These are phyloP conservation scores for Arthrobotrys entomopaga DNA, from an alignment of 2,329 filamentous ascomycete genomes.

Conservation along the genomic window DNA sequence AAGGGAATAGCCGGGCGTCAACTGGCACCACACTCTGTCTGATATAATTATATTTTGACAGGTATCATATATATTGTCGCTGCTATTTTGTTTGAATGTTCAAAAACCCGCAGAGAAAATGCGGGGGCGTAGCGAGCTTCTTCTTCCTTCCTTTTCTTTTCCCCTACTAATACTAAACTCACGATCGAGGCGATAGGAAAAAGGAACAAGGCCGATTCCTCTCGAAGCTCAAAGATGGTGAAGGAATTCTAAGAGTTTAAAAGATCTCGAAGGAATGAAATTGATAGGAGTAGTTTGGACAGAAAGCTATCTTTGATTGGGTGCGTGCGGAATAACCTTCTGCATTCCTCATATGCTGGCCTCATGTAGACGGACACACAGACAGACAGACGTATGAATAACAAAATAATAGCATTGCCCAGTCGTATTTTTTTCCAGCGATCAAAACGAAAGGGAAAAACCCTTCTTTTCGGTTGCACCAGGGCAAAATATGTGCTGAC, in stretches of 20 bases:
- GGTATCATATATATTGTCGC: no score
- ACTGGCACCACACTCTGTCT: conserved; percentile 16
- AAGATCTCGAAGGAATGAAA: conserved; percentile 3
- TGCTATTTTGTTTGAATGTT: no score
- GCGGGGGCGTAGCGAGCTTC: conserved; percentile 32
- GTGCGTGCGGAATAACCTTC: not conserved
- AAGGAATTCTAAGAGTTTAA: not conserved
- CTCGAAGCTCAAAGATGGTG: conserved; percentile 10
- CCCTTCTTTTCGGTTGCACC: conserved; percentile 37
- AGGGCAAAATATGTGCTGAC: conserved; percentile 44
- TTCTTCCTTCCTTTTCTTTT: not conserved
- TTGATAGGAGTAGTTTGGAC: no score
- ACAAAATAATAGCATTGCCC: not conserved
- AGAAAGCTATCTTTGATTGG: no score
- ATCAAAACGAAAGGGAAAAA: conserved; percentile 25
- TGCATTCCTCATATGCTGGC: conserved; percentile 22
- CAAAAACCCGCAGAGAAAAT: conserved; percentile 7
- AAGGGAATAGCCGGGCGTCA: conserved; percentile 16
- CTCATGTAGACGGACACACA: no score
- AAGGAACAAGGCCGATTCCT: not conserved
- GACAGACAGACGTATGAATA: not conserved
- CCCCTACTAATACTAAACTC: no score
- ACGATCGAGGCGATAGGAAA: not conserved
- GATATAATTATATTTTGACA: conserved; percentile 2
- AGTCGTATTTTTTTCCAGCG: conserved; percentile 16